A percentile compares a stretch with the other conserved stretches of the same genome.
Evolutionary conservation across 2,329 filamentous ascomycete species (phyloP).

Genomic region (Fusarium stilboides): DNA sequence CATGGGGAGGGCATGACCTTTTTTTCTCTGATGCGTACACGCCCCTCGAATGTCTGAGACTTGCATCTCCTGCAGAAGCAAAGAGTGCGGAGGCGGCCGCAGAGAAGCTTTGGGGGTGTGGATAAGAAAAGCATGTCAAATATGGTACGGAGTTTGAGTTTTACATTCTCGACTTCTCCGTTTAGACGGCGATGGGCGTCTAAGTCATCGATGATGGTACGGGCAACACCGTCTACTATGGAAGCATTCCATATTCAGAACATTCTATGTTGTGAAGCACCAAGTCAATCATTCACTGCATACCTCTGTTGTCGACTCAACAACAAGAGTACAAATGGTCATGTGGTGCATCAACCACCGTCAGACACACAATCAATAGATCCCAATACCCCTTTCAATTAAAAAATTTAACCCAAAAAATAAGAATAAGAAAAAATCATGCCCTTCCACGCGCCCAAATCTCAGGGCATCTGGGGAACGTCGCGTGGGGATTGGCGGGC

Average conservation of each 20-base stretch:
- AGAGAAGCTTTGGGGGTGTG: conserved; percentile 1
- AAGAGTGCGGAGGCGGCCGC: conserved; percentile 34
- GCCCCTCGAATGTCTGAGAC: neutral
- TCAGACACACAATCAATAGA: too few species aligned
- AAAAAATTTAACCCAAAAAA: neutral
- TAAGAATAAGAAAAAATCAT: conserved; percentile 21
- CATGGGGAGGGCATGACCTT: conserved; percentile 9
- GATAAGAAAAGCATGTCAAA: conserved; percentile 28
- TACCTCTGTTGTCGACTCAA: neutral
- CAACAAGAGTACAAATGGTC: conserved; percentile 5
- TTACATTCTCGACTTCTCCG: too few species aligned
- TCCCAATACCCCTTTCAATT: conserved; percentile 1
- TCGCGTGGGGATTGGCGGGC: conserved; percentile 45
- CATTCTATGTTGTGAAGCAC: neutral
- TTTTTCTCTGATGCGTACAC: neutral
- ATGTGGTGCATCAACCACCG: conserved; percentile 11
- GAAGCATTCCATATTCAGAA: conserved; percentile 2
- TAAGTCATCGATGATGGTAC: neutral
- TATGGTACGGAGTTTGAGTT: neutral
- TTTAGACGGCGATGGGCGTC: conserved; percentile 4
- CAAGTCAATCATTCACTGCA: neutral
- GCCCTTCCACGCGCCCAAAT: conserved; percentile 41
- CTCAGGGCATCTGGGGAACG: conserved; percentile 52
- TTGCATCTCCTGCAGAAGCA: neutral
- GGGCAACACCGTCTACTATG: neutral